A percentile compares a stretch with the other conserved stretches of the same genome.
Conservation (phyloP, 1,284 basidiomycete species). For the Anthracocystis panici-leucophaei region DNA sequence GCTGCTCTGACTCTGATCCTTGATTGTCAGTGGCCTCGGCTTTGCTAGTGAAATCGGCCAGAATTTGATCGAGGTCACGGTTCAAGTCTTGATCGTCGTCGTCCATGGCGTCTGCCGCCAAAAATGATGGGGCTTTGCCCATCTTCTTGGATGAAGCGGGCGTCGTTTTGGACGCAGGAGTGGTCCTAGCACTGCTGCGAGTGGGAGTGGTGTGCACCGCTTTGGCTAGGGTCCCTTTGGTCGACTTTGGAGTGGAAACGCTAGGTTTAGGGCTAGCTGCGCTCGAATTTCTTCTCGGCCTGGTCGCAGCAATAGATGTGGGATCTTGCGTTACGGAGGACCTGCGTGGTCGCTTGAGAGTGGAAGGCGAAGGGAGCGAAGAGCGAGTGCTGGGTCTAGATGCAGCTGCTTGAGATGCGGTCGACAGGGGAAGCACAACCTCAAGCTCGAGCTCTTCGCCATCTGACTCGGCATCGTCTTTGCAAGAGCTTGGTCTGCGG, state of each 20-base stretch:
- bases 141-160: constrained; percentile 26
- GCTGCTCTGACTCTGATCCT: constrained; percentile 21
- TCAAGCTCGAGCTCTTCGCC: constrained; percentile 8
- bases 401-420: constrained; percentile 12
- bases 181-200: not conserved
- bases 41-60: constrained; percentile 7
- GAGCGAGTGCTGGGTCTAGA: constrained; percentile 2
- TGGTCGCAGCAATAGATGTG: constrained; percentile 18
- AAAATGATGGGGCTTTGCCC: constrained; percentile 7
- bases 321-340: constrained; percentile 6
- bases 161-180: constrained; percentile 4
- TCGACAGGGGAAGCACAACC: constrained; percentile 16
- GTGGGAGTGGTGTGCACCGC: constrained; percentile 5
- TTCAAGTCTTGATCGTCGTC: constrained; percentile 13
- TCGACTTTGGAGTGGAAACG: constrained; percentile 5
- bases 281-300: constrained; percentile 25
- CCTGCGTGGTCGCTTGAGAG: constrained; percentile 23
- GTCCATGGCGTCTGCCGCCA: not conserved
- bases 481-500: constrained; percentile 4
- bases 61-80: constrained; percentile 19
- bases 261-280: constrained; percentile 3
- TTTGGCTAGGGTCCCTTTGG: constrained; percentile 1
- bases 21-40: not conserved
- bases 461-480: not conserved
- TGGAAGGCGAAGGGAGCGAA: not conserved